Conservation (phyloP, 2,329 filamentous ascomycete genomes). For the Trichoderma citrinoviride region DNA sequence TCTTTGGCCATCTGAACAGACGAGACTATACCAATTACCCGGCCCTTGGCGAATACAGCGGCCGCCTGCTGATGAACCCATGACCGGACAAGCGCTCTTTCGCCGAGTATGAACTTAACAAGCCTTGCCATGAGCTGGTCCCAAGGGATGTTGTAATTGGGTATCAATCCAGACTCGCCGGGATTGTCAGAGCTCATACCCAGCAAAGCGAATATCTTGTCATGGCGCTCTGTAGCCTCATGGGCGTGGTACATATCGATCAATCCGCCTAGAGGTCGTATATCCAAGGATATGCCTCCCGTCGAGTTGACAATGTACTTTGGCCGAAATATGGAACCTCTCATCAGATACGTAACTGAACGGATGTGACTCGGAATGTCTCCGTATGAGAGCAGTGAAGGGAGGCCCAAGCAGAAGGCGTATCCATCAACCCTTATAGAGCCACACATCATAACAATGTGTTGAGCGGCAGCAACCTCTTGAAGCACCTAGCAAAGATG, state of each 20-base stretch:
- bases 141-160: background rate
- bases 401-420: conserved; percentile 18
- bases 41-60: background rate
- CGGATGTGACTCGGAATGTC: conserved; percentile 6
- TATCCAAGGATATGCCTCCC: conserved; percentile 27
- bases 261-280: conserved; percentile 12
- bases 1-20: background rate
- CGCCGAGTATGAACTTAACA: background rate
- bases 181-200: conserved; percentile 23
- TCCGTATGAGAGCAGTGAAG: background rate
- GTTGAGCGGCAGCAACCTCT: conserved; percentile 22
- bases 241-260: conserved; percentile 19
- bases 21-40: background rate
- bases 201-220: conserved; percentile 27
- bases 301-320: background rate
- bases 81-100: background rate
- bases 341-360: conserved; percentile 13
- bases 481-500: conserved; percentile 8
- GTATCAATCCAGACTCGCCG: background rate
- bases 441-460: conserved; percentile 19
- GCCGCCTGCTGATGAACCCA: background rate
- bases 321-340: conserved; percentile 13
- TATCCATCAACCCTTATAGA: conserved; percentile 17
- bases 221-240: conserved; percentile 26
- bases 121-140: background rate